These are phyloP conservation scores for Hypoxylon sp. DNA, from an alignment of 2,329 filamentous ascomycete genomes.

Conservation along the genomic window DNA sequence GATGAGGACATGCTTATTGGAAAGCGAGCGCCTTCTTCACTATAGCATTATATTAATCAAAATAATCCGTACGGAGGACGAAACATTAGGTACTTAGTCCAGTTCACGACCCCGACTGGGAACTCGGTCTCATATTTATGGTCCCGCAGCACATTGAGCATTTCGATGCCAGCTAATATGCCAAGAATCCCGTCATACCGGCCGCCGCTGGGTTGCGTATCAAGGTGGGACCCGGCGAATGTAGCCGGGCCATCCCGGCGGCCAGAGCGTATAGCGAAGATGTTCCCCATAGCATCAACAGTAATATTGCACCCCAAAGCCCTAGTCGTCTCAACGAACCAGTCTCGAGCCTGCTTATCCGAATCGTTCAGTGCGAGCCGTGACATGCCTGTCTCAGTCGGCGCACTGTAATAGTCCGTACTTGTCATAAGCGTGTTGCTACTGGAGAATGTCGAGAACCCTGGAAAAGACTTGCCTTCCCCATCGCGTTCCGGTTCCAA, in stretches of 20 bases:
- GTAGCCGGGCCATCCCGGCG: constrained; percentile 70
- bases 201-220: constrained; percentile 74
- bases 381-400: constrained; percentile 81
- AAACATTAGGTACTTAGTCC: constrained; percentile 73
- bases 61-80: not conserved
- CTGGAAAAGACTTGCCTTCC: constrained; percentile 64
- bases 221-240: constrained; percentile 78
- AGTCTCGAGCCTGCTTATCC: constrained; percentile 79
- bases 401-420: constrained; percentile 52
- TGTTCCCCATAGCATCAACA: constrained; percentile 83
- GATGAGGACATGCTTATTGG: constrained; percentile 80
- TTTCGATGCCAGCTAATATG: constrained; percentile 79
- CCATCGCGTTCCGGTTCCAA: constrained; percentile 75
- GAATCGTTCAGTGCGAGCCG: constrained; percentile 78
- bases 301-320: constrained; percentile 75
- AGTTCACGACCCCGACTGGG: constrained; percentile 81
- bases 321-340: constrained; percentile 76
- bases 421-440: constrained; percentile 29
- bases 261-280: constrained; percentile 79
- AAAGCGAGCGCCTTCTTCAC: constrained; percentile 85
- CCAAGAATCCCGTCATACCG: constrained; percentile 84
- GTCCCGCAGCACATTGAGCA: constrained; percentile 76
- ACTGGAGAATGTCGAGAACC: not conserved
- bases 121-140: constrained; percentile 76
- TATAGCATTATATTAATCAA: constrained; percentile 49